Evolutionary conservation across 345 rosid species (phyloP), one percentile per base, ranked within the genome.

Genomic region (Erucastrum elatum): DNA sequence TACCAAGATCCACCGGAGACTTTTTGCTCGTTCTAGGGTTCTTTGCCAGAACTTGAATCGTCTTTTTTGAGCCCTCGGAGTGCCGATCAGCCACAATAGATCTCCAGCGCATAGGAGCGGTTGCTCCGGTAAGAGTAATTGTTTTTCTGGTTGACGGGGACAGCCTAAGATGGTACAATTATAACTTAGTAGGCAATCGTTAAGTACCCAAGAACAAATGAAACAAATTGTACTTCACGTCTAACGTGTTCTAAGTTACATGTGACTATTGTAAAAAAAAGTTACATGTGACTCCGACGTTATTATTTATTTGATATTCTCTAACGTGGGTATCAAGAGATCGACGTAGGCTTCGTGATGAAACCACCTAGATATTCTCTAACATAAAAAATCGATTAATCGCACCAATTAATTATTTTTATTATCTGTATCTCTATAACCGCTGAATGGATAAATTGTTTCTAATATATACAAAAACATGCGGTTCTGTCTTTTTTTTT

Each of bases 11-110:
- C 97, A 91, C 21, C 61, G 53, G 2, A 94, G 89, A 31, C 77
- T 66, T 37, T 76, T 84, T 5, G 83, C 84, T 74, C 97, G 82
- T 10, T 88, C 75, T 65, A 88, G 59, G 13, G 87, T 84, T 75
- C 88, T 82, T 65, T 61, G 86, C 98, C 98, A 94, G 31, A 94
- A 94, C 53, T 80, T 80, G 83, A 94, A 91, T 78, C 98, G 85
- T 25, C 83, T 86, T 75, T 78, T 85, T 69, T 81, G 85, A 68
- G 93, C 70, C n/a, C 84, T 35, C 4, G 76, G 75, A 31, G 78
- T 81, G 82, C 98, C 98, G 15, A 94, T 90, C 13, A 94, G 60
- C 98, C 98, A 94, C 4, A 93, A 87, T 56, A 91, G 88, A 72
- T 90, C 93, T n/a, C 83, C 86, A 16, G 89, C 64, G 2, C 87